Evolutionary conservation across 805 yeast genomes (phyloP).

Genomic region (Clavispora asparagi): DNA sequence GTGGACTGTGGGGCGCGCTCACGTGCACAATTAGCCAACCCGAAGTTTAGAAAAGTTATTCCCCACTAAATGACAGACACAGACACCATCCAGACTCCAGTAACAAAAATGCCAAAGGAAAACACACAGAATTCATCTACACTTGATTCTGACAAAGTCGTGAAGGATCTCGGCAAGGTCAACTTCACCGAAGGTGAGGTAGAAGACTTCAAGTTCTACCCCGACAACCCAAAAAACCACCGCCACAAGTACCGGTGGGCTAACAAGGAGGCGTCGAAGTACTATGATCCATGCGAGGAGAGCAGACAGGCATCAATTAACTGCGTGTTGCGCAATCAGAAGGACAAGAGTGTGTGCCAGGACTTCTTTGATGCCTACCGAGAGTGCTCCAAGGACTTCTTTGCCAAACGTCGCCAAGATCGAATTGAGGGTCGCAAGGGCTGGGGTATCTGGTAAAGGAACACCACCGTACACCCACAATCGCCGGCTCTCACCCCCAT

Average conservation of each 20-base stretch:
- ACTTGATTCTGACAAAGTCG: slow-evolving; percentile 21
- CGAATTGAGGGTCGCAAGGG: slow-evolving; percentile 35
- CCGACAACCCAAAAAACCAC: slow-evolving; percentile 79
- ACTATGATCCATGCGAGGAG: slow-evolving; percentile 90
- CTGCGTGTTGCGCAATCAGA: slow-evolving; percentile 76
- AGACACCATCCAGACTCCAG: background rate
- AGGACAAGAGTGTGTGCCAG: slow-evolving; percentile 54
- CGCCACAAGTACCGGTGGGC: slow-evolving; percentile 65
- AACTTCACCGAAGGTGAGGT: slow-evolving; percentile 52
- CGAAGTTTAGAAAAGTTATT: background rate
- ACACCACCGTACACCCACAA: too few species aligned
- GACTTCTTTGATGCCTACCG: slow-evolving; percentile 90
- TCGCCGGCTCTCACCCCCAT: background rate
- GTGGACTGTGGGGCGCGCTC: background rate
- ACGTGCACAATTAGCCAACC: background rate
- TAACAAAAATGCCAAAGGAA: background rate
- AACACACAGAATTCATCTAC: background rate
- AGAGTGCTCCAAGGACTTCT: slow-evolving; percentile 57
- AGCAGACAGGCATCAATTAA: slow-evolving; percentile 80
- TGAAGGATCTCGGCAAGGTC: slow-evolving; percentile 37
- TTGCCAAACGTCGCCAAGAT: slow-evolving; percentile 33
- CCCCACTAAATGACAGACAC: background rate
- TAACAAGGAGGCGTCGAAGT: slow-evolving; percentile 74
- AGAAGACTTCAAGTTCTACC: slow-evolving; percentile 64
- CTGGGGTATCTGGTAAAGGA: slow-evolving; percentile 36